Evolutionary conservation across 306 rosid genomes (phyloP).

Genomic region (apple (Malus domestica)): ASM211411v1 NC_041795.1:27751501-27752000

Average conservation of each 20-base stretch:
- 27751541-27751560: too few species aligned
- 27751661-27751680: neutral
- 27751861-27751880: conserved; percentile 2
- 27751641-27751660: too few species aligned
- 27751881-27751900: conserved; percentile 33
- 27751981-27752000: conserved; percentile 81
- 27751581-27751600: too few species aligned
- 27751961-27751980: conserved; percentile 88
- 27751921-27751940: conserved; percentile 87
- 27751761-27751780: conserved; percentile 48
- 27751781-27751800: conserved; percentile 51
- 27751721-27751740: conserved; percentile 37
- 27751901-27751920: conserved; percentile 72
- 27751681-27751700: conserved; percentile 14
- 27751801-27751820: conserved; percentile 72
- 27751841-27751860: conserved; percentile 64
- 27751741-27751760: conserved; percentile 55
- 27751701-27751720: conserved; percentile 44
- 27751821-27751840: conserved; percentile 69
- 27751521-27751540: too few species aligned
- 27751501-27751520: conserved; percentile 26
- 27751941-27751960: conserved; percentile 91
- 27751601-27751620: too few species aligned
- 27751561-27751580: too few species aligned
- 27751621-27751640: too few species aligned